Percentiles rank a stretch among this genome's conserved stretches.
Conservation (phyloP, 2,329 filamentous ascomycete genomes). For the Keithomyces neogunnii region DNA sequence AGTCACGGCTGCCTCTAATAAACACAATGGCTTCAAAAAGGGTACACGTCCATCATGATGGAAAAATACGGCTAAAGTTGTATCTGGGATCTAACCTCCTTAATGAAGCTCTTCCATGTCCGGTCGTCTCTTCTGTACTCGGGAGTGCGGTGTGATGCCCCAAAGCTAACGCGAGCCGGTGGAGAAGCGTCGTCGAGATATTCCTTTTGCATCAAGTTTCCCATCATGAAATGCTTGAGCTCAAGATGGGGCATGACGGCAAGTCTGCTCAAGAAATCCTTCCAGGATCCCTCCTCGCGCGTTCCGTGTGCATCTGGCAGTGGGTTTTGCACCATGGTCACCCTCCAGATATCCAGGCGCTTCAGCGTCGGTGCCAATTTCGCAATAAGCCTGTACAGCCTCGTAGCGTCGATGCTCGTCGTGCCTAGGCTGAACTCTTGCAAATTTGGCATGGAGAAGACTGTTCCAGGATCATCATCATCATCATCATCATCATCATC, state of each 20-base stretch:
- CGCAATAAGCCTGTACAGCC: constrained; percentile 25
- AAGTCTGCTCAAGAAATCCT: constrained; percentile 26
- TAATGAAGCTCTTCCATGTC: constrained; percentile 21
- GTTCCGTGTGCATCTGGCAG: constrained; percentile 1
- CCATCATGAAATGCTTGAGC: constrained; percentile 24
- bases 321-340: constrained; percentile 19
- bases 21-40: no score
- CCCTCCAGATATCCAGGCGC: constrained; percentile 36
- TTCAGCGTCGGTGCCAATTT: constrained; percentile 37
- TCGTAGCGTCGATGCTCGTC: constrained; percentile 17
- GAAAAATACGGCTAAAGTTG: no score
- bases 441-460: constrained; percentile 26
- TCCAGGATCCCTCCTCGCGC: constrained; percentile 27
- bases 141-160: neutral
- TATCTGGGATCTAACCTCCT: no score
- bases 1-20: no score
- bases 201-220: constrained; percentile 16
- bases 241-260: constrained; percentile 20
- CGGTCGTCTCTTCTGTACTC: constrained; percentile 25
- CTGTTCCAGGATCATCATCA: constrained; percentile 2
- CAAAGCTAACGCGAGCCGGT: constrained; percentile 10
- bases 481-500: neutral
- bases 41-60: no score
- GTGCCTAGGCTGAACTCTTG: constrained; percentile 36
- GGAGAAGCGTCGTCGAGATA: constrained; percentile 10